Base-by-base conservation (phyloP, 495 filamentous ascomycete species). In the Pseudoneurospora amorphoporcata region DNA sequence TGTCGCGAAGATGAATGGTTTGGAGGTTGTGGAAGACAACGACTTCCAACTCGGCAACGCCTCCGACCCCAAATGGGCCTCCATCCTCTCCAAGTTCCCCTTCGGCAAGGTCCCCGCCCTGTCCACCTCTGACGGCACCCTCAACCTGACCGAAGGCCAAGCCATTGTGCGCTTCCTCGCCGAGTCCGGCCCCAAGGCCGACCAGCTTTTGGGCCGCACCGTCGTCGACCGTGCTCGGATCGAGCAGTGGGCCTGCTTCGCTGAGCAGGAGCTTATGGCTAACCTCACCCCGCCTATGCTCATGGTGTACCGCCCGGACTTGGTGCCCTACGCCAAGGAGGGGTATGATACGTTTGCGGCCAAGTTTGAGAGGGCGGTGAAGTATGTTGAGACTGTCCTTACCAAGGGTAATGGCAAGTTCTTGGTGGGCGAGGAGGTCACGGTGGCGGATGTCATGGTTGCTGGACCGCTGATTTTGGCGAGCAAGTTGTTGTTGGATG, bases 31-130 rank as follows among this genome's bases (percentile, higher is more conserved):
- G 14, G 32, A 81, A 38, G 76, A 58, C 40, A 81, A 82, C 17
- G 79, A 77, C 70, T 89, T 87, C 79, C 39, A 75, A 35, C 74
- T 80, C 38, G 72, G 75, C 73, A 90, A 88, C 81, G 73, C 73
- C 17, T 80, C 81, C 17, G 53, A 65, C 14, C 29, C 53, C 29
- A 65, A 65, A 8, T 65, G 53, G 53, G 82, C 84, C 7, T 84
- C 85, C 3, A 89, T 84, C 82, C 79, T 87, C 35, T 74, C 86
- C 82, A 90, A 90, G 76, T 90, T 90, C 81, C 88, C 88, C 17
- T 71, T 86, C 32, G 88, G 88, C 78, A 90, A 89, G 72, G 85
- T 89, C 23, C 88, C 88, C 45, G 84, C 84, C 68, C 86, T 90
- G 77, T 84, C 87, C 73, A 81, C 77, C 68, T 79, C 86, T 69